Evolutionary conservation across 305 asterid genomes (phyloP), one percentile per base, ranked within the genome.

Genomic region (Solanum chacoense): DNA sequence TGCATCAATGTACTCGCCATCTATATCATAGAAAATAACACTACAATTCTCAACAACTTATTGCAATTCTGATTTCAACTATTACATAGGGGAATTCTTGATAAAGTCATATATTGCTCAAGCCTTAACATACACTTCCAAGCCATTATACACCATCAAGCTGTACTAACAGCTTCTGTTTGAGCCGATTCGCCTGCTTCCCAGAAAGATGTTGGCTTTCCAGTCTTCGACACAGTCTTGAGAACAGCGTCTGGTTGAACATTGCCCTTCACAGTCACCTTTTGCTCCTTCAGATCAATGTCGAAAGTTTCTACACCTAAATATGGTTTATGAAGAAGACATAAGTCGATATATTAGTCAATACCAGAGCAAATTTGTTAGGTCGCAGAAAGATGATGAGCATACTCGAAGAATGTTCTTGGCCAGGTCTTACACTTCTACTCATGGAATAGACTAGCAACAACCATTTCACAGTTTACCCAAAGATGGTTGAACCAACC

Each of bases 221-320:
- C 98, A 1, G 98, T 95, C 94, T 94, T 95, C 1, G 96, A 92
- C 89, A 96, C 97, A 31, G 98, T 93, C 91, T 94, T 94, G 32
- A 96, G 92, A 88, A 96, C 95, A 4, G 95, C 95, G 18, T 95
- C 95, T 31, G 97, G 94, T 88, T 92, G 90, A 83, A 95, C 94
- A 86, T 96, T 94, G 63, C 99, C 95, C 86, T 92, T 95, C 86
- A 97, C 98, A 0, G 99, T 96, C 94, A 96, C 98, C 90, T 97
- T 97, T 88, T 97, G 99, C 95, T 94, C 93, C 93, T 96, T 91
- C 55, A 95, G 29, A 93, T 96, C 93, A 87, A 96, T 93, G 93
- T 95, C 96, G 84, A 89, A 95, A 29, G 95, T 93, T 85, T 94
- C 98, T 45, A 96, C 98, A 38, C 99, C 98, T 97, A 90, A 77